These are phyloP conservation scores for Heritiera fomes DNA, from an alignment of 345 rosid species.

Conservation along the genomic window DNA sequence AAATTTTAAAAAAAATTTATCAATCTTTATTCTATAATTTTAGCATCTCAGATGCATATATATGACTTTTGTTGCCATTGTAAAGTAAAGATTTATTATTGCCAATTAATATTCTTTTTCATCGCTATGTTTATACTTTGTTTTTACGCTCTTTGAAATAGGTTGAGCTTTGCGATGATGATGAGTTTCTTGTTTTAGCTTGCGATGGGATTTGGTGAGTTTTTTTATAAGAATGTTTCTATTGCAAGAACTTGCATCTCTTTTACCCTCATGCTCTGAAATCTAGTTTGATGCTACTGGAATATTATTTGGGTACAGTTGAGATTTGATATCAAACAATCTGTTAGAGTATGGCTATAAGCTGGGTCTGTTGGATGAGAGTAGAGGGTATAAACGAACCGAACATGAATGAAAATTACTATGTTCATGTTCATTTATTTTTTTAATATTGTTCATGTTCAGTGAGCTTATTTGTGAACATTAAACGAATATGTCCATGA, in stretches of 20 bases:
- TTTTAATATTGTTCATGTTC: too few species aligned
- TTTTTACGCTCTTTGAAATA: slow-evolving; percentile 25
- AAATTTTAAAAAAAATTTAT: neutral
- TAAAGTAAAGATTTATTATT: neutral
- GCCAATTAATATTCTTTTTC: neutral
- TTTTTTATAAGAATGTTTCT: neutral
- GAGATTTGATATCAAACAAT: neutral
- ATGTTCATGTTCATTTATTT: too few species aligned
- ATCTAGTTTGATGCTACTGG: neutral
- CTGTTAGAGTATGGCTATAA: neutral
- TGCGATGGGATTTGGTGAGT: slow-evolving; percentile 85
- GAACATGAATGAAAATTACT: too few species aligned
- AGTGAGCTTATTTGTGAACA: too few species aligned
- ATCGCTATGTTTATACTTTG: slow-evolving; percentile 14
- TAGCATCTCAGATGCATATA: neutral
- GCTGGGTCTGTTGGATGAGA: neutral
- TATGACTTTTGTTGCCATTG: neutral
- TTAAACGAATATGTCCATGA: too few species aligned
- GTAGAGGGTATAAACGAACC: too few species aligned
- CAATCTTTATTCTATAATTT: neutral
- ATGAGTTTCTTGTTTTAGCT: slow-evolving; percentile 79
- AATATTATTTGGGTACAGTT: neutral
- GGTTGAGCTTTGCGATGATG: slow-evolving; percentile 79
- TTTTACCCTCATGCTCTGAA: neutral
- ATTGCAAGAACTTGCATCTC: neutral